Conservation (phyloP, 2,329 filamentous ascomycete species). For the Colletotrichum ledebouriae region DNA sequence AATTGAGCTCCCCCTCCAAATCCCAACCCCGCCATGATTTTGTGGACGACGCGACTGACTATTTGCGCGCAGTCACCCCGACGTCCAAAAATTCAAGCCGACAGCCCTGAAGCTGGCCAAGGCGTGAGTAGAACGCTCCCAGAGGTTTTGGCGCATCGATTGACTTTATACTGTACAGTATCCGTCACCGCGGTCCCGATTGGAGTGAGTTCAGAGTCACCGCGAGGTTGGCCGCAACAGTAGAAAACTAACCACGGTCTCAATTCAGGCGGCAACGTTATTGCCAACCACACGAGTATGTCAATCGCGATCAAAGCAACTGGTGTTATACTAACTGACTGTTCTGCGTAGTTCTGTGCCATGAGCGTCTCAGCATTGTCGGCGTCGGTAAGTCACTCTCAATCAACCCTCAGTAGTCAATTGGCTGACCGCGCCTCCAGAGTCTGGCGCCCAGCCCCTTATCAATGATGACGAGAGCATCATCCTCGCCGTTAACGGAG, state of each 20-base stretch:
- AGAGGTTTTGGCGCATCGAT: constrained; percentile 47
- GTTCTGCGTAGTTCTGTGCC: constrained; percentile 80
- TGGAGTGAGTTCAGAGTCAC: constrained; percentile 81
- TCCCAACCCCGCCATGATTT: constrained; percentile 50
- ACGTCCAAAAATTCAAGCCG: constrained; percentile 97
- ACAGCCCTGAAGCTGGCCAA: constrained; percentile 94
- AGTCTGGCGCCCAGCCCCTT: constrained; percentile 94
- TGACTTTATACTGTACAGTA: constrained; percentile 67
- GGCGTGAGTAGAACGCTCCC: constrained; percentile 73
- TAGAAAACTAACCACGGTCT: constrained; percentile 49
- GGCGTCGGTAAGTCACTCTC: constrained; percentile 80
- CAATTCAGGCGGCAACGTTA: constrained; percentile 83
- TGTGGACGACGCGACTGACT: constrained; percentile 44
- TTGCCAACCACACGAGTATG: constrained; percentile 91
- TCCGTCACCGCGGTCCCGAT: constrained; percentile 96
- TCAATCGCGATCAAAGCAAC: constrained; percentile 26
- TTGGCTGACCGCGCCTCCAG: constrained; percentile 59
- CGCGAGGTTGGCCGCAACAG: constrained; percentile 26
- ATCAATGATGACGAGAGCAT: constrained; percentile 91
- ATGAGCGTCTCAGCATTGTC: constrained; percentile 98
- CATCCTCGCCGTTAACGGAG: constrained; percentile 96
- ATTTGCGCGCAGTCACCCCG: constrained; percentile 75
- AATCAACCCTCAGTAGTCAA: background rate
- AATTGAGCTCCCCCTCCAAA: constrained; percentile 47
- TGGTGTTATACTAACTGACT: constrained; percentile 46